Evolutionary conservation across 116 monocot genomes (phyloP).

Genomic region (Cymodocea nodosa): DNA sequence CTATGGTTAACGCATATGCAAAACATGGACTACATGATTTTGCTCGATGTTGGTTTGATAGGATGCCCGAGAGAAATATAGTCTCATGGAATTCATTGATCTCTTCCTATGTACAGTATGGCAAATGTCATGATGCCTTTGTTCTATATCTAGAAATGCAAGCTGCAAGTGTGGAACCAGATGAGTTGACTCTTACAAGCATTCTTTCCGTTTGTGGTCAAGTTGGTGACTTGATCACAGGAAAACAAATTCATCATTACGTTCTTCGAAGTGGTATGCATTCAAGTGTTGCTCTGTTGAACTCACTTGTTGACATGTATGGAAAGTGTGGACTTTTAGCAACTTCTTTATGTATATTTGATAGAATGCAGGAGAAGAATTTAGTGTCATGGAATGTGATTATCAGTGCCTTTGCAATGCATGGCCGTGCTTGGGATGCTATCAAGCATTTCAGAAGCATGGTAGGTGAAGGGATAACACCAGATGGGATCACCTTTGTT

Average conservation of each 20-base stretch:
- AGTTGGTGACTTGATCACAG: constrained; percentile 30
- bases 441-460: constrained; percentile 25
- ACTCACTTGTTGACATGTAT: constrained; percentile 48
- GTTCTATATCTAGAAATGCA: constrained; percentile 26
- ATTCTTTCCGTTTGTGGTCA: constrained; percentile 48
- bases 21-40: constrained; percentile 26
- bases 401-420: constrained; percentile 29
- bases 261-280: constrained; percentile 16
- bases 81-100: constrained; percentile 58
- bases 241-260: constrained; percentile 28
- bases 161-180: constrained; percentile 21
- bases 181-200: constrained; percentile 28
- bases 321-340: constrained; percentile 36
- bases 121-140: constrained; percentile 19
- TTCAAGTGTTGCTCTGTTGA: constrained; percentile 18
- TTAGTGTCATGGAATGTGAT: constrained; percentile 55
- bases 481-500: constrained; percentile 39
- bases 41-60: constrained; percentile 31
- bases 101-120: constrained; percentile 27
- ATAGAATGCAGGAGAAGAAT: constrained; percentile 20
- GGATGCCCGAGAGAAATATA: constrained; percentile 31
- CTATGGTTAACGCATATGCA: constrained; percentile 30
- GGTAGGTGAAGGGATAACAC: constrained; percentile 18
- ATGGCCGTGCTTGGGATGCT: constrained; percentile 25
- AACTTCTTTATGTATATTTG: constrained; percentile 21